These are phyloP conservation scores for Pseudoneurospora amorphoporcata DNA, from an alignment of 495 filamentous ascomycete species.

Conservation along the genomic window DNA sequence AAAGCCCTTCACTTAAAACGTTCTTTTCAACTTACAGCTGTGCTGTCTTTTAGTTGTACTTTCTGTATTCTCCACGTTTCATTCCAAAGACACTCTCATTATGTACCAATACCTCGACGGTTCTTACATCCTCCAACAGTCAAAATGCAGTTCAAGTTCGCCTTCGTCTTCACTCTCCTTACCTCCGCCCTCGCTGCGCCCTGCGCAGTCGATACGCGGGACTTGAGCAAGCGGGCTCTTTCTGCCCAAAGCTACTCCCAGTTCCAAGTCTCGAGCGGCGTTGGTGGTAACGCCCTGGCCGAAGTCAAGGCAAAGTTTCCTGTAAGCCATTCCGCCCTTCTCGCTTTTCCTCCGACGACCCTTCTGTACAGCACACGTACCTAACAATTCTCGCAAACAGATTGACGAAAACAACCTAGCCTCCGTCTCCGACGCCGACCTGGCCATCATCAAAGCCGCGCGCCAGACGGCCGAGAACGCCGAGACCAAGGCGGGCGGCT, in stretches of 20 bases:
- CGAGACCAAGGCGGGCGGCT: conserved; percentile 28
- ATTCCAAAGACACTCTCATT: background rate
- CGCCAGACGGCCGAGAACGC: conserved; percentile 29
- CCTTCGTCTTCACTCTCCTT: conserved; percentile 21
- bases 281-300: conserved; percentile 32
- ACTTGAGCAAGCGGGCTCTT: conserved; percentile 9
- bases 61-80: conserved; percentile 1
- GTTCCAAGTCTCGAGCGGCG: conserved; percentile 32
- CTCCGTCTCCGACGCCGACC: conserved; percentile 23
- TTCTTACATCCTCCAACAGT: background rate
- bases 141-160: conserved; percentile 23
- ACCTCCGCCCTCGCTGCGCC: conserved; percentile 17
- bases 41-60: conserved; percentile 11
- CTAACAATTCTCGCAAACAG: conserved; percentile 6
- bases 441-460: conserved; percentile 30
- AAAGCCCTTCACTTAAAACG: background rate
- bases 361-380: background rate
- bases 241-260: conserved; percentile 15
- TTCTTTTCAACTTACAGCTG: conserved; percentile 14
- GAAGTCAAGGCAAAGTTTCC: conserved; percentile 36
- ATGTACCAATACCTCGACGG: background rate
- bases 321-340: conserved; percentile 11
- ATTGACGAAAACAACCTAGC: conserved; percentile 28
- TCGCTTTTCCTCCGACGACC: background rate
- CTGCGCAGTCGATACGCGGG: background rate